Base-by-base conservation (phyloP, 352 stramenopile species). In the Globisporangium yorkense region DNA sequence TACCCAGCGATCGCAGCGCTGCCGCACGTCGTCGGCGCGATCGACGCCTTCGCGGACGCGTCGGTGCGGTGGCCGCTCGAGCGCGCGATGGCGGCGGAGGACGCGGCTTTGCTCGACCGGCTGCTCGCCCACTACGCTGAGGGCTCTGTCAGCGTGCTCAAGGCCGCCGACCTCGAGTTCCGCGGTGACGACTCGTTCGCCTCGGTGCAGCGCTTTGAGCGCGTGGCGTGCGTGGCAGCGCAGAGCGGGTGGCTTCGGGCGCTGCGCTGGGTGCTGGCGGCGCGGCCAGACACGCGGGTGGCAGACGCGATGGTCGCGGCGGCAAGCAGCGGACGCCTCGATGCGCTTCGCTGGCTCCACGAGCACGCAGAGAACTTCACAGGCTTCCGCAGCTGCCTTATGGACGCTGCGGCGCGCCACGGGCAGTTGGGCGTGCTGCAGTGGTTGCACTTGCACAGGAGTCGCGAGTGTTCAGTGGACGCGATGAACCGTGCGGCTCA, bases 401-500 rank as follows among this genome's bases (percentile, higher is more conserved):
- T 53, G 54, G 54, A 59, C 31, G 54, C n/a, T 15, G 54, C 54
- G 0, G 44, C 43, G 21, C n/a, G 31, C 24, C n/a, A 53, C 13
- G 54, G 54, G 0, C 43, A 10, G 3, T 10, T 59, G 24, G 10
- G 46, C 0, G 45, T 51, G 9, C 43, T 59, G 18, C 41, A 53
- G 43, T 59, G 54, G 54, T 16, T 59, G 43, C 44, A 53, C 43
- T n/a, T 40, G 15, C 43, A 59, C 31, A 41, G 54, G 29, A 8
- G 18, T 15, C 9, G 31, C 29, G 54, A 53, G 13, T 59, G 54
- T 44, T 47, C 54, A 3, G 44, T 46, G 21, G 43, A 53, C 15
- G 54, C 54, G 8, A 59, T 59, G 54, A 59, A 59, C 33, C 44
- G 43, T 13, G 54, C 54, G 8, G 54, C 54, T 8, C 43, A 59